Evolutionary conservation across 2,329 filamentous ascomycete genomes (phyloP), one percentile per base, ranked within the genome.

Genomic region (Chaetomiaceae sp.): DNA sequence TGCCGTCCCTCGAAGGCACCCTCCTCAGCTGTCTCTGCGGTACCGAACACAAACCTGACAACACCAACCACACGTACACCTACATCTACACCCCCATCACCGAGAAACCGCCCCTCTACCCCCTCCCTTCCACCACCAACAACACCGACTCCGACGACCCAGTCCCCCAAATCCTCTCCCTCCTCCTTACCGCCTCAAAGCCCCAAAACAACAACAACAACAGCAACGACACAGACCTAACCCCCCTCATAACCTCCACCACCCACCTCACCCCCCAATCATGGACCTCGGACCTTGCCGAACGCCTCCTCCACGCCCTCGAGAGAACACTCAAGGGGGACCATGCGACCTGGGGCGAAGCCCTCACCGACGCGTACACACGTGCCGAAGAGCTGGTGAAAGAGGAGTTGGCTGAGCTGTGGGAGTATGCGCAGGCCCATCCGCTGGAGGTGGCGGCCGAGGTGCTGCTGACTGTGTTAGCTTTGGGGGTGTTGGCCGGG

Each of bases 201-300:
- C 39, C 39, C 16, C 4, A 13, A n/a, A n/a, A n/a, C n/a, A n/a
- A n/a, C n/a, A n/a, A n/a, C n/a, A n/a, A n/a, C n/a, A n/a, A n/a
- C n/a, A n/a, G n/a, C n/a, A n/a, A n/a, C n/a, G 7, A 16, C 9
- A 9, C n/a, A 31, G n/a, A 38, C 39, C 47, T 41, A 30, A 43
- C 47, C 43, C 20, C 37, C 6, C 47, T 37, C 17, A 27, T 50
- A 25, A 57, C 67, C 13, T 53, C 59, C 16, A 38, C 56, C 3
- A 51, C 53, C 10, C 61, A 63, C 31, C n/a, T n/a, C n/a, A n/a
- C n/a, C n/a, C n/a, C n/a, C n/a, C n/a, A n/a, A n/a, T n/a, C n/a
- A n/a, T 70, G 65, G 66, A 63, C 55, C 9, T 59, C 67, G 40
- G 59, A 58, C 23, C 48, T 68, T 14, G 63, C 65, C 0, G 55